Evolutionary conservation across 2,329 filamentous ascomycete species (phyloP).

Genomic region (Aspergillus novofumigatus): DNA sequence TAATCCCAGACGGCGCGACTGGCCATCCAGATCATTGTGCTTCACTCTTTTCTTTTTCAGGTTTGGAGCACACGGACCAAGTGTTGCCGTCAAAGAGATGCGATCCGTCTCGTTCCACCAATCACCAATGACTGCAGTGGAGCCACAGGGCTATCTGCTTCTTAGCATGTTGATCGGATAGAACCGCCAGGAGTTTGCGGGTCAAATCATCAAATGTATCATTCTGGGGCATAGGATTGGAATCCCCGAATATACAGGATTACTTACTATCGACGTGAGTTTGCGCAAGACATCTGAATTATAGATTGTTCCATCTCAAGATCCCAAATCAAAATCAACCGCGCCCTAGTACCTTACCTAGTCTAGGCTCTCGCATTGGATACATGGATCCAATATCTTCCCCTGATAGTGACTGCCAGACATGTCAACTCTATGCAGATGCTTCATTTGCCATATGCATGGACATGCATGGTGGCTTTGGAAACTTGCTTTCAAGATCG

Average conservation of each 20-base stretch:
- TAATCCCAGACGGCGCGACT: background rate
- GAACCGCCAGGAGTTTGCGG: background rate
- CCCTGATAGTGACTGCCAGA: background rate
- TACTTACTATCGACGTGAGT: background rate
- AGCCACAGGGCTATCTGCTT: background rate
- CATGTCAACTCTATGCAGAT: background rate
- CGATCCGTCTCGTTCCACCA: background rate
- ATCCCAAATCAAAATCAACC: background rate
- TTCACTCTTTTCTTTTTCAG: background rate
- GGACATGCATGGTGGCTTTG: background rate
- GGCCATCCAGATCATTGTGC: background rate
- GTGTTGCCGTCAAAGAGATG: conserved; percentile 6
- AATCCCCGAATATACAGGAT: background rate
- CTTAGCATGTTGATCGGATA: background rate
- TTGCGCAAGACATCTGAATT: background rate
- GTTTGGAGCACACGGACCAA: conserved; percentile 13
- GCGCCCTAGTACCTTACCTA: background rate
- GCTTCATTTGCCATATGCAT: background rate
- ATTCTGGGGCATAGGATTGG: too few species aligned
- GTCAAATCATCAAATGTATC: too few species aligned
- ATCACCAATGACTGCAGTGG: background rate
- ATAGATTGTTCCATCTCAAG: background rate
- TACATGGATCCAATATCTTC: background rate
- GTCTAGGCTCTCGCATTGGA: background rate
- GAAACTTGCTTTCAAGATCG: background rate